Conservation (phyloP, 228 moss, liverwort and hornwort species). For the Sphagnum fallax region DNA sequence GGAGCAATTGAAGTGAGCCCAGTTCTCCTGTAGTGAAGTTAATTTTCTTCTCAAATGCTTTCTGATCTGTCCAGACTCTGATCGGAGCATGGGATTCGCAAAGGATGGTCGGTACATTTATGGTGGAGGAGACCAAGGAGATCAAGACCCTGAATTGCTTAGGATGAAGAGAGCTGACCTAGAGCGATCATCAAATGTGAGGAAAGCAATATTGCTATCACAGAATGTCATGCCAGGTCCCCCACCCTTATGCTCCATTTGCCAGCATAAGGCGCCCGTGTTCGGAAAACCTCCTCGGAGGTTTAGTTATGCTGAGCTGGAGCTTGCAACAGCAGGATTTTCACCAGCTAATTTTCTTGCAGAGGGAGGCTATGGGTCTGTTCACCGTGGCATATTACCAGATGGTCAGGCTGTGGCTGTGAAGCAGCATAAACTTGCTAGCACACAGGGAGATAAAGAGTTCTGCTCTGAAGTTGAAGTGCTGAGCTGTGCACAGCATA, state of each 20-base stretch:
- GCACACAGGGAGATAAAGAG: conserved; percentile 70
- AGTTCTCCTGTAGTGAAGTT: no score
- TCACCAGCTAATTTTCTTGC: conserved; percentile 56
- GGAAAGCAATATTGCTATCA: conserved; percentile 25
- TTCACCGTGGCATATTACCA: conserved; percentile 49
- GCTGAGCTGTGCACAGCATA: conserved; percentile 69
- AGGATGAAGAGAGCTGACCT: background rate
- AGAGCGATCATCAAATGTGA: background rate
- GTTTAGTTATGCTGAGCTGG: conserved; percentile 50
- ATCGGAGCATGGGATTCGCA: no score
- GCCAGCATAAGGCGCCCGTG: conserved; percentile 52
- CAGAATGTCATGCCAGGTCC: conserved; percentile 44
- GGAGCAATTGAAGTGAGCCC: no score
- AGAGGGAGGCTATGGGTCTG: conserved; percentile 71
- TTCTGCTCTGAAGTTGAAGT: conserved; percentile 73
- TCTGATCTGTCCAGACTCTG: no score
- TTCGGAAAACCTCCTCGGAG: conserved; percentile 59
- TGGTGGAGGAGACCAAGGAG: conserved; percentile 29
- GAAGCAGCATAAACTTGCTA: conserved; percentile 72
- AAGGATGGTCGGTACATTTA: background rate
- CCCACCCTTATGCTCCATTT: conserved; percentile 57
- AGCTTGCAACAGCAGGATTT: conserved; percentile 51
- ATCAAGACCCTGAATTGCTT: conserved; percentile 28
- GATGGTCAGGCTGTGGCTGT: conserved; percentile 68
- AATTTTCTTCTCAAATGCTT: no score